Percentiles rank a stretch among this genome's conserved stretches.
Evolutionary conservation across 1,284 basidiomycete genomes (phyloP).

Genomic region (Filobasidium uniguttulatum): DNA sequence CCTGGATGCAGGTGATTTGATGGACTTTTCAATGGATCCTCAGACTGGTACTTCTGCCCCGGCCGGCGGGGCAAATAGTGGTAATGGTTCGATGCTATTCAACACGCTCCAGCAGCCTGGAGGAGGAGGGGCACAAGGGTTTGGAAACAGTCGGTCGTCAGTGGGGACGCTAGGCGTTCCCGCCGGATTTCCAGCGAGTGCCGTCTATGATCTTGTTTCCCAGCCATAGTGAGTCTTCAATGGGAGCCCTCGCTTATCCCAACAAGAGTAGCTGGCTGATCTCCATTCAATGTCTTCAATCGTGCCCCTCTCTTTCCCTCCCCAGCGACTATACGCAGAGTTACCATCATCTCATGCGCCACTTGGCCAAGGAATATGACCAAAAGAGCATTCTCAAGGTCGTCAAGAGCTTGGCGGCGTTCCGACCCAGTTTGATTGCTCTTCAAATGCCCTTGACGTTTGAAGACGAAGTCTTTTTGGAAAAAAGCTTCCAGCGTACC

Average conservation of each 20-base stretch:
- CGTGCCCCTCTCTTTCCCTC: not conserved
- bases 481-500: constrained; percentile 86
- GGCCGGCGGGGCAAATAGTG: too few relatives aligned
- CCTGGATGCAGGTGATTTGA: not conserved
- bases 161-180: too few relatives aligned
- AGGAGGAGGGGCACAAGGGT: too few relatives aligned
- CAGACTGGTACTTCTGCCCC: too few relatives aligned
- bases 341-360: constrained; percentile 88
- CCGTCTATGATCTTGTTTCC: constrained; percentile 42
- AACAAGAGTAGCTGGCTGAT: not conserved
- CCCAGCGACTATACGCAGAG: constrained; percentile 68
- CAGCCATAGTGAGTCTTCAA: constrained; percentile 46
- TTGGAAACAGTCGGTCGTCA: too few relatives aligned
- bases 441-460: constrained; percentile 87
- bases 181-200: too few relatives aligned
- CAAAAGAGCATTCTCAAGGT: constrained; percentile 90
- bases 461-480: constrained; percentile 89
- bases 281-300: not conserved
- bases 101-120: too few relatives aligned
- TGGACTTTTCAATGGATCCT: not conserved
- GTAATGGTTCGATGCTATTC: too few relatives aligned
- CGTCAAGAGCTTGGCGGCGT: constrained; percentile 84
- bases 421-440: constrained; percentile 87
- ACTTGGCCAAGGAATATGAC: constrained; percentile 74
- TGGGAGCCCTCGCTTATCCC: not conserved